Evolutionary conservation across 2,329 filamentous ascomycete species (phyloP), one percentile per base, ranked within the genome.

Genomic region (Epichloe gansuensis): DNA sequence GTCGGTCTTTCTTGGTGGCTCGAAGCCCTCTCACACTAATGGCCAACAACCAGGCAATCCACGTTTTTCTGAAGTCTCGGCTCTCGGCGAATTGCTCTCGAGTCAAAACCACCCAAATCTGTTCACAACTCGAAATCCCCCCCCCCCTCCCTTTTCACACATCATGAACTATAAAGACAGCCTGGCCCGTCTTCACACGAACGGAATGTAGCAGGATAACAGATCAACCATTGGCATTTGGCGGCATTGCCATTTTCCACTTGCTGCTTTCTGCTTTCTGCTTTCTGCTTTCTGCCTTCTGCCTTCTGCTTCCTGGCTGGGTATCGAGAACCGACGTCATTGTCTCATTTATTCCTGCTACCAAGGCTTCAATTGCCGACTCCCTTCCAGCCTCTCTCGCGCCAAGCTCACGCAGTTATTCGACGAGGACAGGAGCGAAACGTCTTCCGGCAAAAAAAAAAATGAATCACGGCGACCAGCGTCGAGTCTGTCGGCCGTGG

Each of bases 111-210:
- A n/a, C 35, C 23, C 31, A 38, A 7, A 15, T 45, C 45, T 40
- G n/a, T 44, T 51, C 15, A 36, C 40, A 39, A n/a, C 21, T 45
- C 40, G 21, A 46, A 12, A 11, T 42, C 40, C 36, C 45, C 31
- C n/a, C 23, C 34, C 17, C 17, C 17, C 17, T 21, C 17, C 17
- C 17, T 21, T 34, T 49, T 51, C 49, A 40, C 15, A 9, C n/a
- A n/a, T 25, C 23, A 46, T 46, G 49, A 23, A 35, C 43, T 53
- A 53, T 53, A 53, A 53, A 53, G 49, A 38, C 43, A 5, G 40
- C 17, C 38, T 38, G 44, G 5, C 43, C 36, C 31, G 11, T 49
- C 27, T 34, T 43, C 43, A 9, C 31, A 27, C 17, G n/a, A 38
- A 3, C 17, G 15, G 21, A 3, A 36, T 42, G 15, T 7, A 13